Evolutionary conservation across 1,284 basidiomycete species (phyloP).

Genomic region (Marasmius fiardii): DNA sequence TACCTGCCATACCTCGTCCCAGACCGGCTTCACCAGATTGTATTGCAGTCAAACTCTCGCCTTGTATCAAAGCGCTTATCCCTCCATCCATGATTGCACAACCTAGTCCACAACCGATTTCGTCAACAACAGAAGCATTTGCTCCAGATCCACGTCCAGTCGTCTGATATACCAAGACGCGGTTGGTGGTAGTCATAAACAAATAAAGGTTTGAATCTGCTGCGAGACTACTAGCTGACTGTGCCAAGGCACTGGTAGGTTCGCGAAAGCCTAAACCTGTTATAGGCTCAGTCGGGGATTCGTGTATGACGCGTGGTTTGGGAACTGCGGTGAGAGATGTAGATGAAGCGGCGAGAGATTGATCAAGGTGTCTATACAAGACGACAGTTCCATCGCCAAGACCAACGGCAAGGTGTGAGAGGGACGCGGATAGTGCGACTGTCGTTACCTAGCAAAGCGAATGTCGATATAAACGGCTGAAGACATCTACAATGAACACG

Average conservation of each 20-base stretch:
- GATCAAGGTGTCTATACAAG: conserved; percentile 87
- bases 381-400: conserved; percentile 94
- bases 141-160: conserved; percentile 74
- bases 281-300: conserved; percentile 81
- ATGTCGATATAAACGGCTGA: conserved; percentile 4
- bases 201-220: conserved; percentile 58
- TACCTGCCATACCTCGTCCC: neutral
- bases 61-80: conserved; percentile 32
- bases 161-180: conserved; percentile 75
- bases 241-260: conserved; percentile 27
- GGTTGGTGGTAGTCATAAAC: conserved; percentile 86
- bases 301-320: conserved; percentile 78
- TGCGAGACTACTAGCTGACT: conserved; percentile 19
- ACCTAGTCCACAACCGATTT: conserved; percentile 80
- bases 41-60: neutral
- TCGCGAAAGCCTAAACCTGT: conserved; percentile 90
- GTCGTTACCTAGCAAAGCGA: conserved; percentile 61
- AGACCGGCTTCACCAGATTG: neutral
- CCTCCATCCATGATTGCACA: conserved; percentile 80
- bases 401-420: conserved; percentile 87
- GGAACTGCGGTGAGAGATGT: conserved; percentile 69
- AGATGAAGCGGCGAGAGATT: conserved; percentile 69
- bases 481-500: neutral
- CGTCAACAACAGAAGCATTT: conserved; percentile 72
- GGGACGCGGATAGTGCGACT: conserved; percentile 75